A percentile compares a stretch with the other conserved stretches of the same genome.
Evolutionary conservation across 2,329 filamentous ascomycete genomes (phyloP).

Genomic region (Metarhizium album): DNA sequence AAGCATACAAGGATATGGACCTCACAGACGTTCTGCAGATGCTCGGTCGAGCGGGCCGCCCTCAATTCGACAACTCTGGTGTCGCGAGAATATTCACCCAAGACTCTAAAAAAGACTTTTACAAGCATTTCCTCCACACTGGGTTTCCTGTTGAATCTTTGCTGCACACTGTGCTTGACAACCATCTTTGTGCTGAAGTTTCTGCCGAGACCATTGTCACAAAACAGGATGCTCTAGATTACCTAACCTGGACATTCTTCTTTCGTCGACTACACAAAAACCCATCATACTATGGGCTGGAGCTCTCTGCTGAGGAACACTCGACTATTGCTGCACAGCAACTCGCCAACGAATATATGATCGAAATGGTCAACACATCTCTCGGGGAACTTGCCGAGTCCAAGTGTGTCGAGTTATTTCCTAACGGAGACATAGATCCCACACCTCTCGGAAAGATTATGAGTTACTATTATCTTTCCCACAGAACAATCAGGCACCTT

Average conservation of each 20-base stretch:
- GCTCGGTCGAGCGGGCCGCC: constrained; percentile 88
- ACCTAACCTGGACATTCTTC: constrained; percentile 99
- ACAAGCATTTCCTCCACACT: constrained; percentile 97
- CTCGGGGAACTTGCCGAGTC: constrained; percentile 73
- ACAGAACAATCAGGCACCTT: constrained; percentile 85
- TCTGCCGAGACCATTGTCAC: constrained; percentile 86
- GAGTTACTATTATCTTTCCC: constrained; percentile 97
- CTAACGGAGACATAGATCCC: constrained; percentile 80
- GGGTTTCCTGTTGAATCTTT: constrained; percentile 97
- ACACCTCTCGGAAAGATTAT: constrained; percentile 95
- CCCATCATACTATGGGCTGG: constrained; percentile 91
- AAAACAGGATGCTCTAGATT: constrained; percentile 95
- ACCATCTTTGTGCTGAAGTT: constrained; percentile 91
- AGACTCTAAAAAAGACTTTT: constrained; percentile 96
- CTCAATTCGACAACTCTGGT: constrained; percentile 91
- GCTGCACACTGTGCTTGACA: constrained; percentile 89
- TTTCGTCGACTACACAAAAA: constrained; percentile 97
- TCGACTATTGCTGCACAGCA: constrained; percentile 78
- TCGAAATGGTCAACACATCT: constrained; percentile 81
- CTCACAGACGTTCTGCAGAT: constrained; percentile 96
- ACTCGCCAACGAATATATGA: constrained; percentile 88
- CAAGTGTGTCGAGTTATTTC: constrained; percentile 70
- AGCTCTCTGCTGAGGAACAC: constrained; percentile 87
- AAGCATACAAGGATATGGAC: constrained; percentile 98
- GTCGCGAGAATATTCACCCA: constrained; percentile 97